These are phyloP conservation scores for Ogataea neopini DNA, from an alignment of 805 yeast species.

Conservation along the genomic window DNA sequence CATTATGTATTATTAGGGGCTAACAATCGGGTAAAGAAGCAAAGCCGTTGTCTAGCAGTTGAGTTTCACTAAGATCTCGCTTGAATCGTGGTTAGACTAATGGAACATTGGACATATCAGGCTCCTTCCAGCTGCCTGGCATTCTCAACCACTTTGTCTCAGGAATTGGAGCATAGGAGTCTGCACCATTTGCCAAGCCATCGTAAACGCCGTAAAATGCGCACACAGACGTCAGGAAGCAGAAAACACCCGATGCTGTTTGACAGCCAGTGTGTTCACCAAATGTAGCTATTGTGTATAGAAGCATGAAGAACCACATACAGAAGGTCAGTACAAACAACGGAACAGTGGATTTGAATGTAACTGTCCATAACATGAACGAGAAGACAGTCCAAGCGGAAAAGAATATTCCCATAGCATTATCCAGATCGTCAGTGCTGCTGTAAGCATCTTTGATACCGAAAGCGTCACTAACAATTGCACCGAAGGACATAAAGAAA, in stretches of 20 bases:
- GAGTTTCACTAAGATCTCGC: neutral
- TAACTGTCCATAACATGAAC: conserved; percentile 42
- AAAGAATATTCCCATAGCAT: conserved; percentile 48
- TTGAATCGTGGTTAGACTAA: conserved; percentile 20
- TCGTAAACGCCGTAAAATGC: conserved; percentile 48
- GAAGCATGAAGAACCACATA: conserved; percentile 43
- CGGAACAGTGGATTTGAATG: conserved; percentile 47
- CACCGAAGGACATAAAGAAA: conserved; percentile 41
- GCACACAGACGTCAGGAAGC: conserved; percentile 40
- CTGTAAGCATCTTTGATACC: conserved; percentile 44
- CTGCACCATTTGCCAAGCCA: conserved; percentile 35
- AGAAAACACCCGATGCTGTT: conserved; percentile 46
- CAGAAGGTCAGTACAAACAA: conserved; percentile 40
- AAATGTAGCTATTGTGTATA: conserved; percentile 44
- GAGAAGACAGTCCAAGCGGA: conserved; percentile 52
- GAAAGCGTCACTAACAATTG: conserved; percentile 44
- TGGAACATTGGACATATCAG: conserved; percentile 18
- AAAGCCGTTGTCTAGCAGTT: no score
- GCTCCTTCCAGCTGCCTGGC: no score
- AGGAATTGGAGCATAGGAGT: conserved; percentile 29
- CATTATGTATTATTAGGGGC: neutral
- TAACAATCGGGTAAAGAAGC: no score
- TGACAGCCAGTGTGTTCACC: conserved; percentile 34
- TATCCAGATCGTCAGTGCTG: conserved; percentile 35
- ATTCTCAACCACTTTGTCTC: conserved; percentile 33